Conservation (phyloP, 768 basidiomycete species). For the Russula brevipes region DNA sequence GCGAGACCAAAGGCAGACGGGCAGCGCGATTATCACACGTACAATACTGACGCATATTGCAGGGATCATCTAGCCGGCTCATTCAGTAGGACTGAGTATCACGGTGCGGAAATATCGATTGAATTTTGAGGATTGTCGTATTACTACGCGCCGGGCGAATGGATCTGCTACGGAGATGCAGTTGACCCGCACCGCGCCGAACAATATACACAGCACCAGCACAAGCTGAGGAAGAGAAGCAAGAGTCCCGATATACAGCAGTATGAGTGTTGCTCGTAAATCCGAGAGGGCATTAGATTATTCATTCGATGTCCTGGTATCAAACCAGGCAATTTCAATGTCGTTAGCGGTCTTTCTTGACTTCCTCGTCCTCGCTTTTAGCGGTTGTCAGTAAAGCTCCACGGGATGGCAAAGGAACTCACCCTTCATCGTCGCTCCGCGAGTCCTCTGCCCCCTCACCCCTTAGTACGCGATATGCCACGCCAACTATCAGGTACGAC, state of each 20-base stretch:
- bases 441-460: constrained; percentile 76
- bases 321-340: background rate
- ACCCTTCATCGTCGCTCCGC: constrained; percentile 82
- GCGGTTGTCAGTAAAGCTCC: constrained; percentile 1
- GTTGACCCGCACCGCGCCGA: background rate
- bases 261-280: constrained; percentile 1
- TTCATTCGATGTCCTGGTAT: constrained; percentile 2
- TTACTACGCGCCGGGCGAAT: background rate
- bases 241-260: constrained; percentile 9
- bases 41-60: too few relatives aligned
- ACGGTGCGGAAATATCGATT: too few relatives aligned
- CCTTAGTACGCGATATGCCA: constrained; percentile 75
- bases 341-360: constrained; percentile 33
- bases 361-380: constrained; percentile 28
- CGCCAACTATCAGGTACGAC: constrained; percentile 79
- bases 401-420: constrained; percentile 26
- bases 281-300: constrained; percentile 8
- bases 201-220: constrained; percentile 1
- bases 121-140: background rate
- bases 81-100: too few relatives aligned
- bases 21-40: too few relatives aligned
- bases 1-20: too few relatives aligned
- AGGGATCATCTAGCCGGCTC: too few relatives aligned
- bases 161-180: background rate
- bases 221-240: background rate